phyloP scores from a whole-genome alignment of 805 yeast genomes.

The Maudiozyma saulgeensis region DNA sequence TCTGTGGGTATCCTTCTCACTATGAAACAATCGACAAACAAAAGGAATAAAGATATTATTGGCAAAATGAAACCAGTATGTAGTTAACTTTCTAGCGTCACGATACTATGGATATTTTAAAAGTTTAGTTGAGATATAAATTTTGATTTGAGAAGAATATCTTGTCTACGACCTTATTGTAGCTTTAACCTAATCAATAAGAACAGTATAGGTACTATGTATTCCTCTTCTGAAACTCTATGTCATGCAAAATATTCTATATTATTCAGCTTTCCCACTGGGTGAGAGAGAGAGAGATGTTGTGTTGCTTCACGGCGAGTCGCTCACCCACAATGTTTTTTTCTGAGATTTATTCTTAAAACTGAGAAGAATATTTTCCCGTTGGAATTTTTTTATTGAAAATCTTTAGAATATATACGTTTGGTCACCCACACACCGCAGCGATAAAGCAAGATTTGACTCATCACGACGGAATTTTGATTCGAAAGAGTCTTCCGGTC shows the following conservation, averaged over 20 bases:
- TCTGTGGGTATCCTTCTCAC: no score
- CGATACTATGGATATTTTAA: no score
- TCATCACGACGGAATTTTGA: background rate
- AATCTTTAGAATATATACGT: background rate
- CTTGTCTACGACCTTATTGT: no score
- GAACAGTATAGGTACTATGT: no score
- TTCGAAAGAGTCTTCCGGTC: constrained; percentile 1
- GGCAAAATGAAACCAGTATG: background rate
- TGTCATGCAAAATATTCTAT: no score
- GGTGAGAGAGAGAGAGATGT: no score
- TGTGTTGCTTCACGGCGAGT: background rate
- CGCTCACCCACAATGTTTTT: background rate
- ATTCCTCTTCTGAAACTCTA: no score
- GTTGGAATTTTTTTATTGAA: background rate
- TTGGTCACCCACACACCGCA: background rate
- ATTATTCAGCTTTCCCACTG: no score
- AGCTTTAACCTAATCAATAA: no score
- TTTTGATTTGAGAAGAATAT: no score
- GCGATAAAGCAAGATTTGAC: background rate
- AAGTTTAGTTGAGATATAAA: no score
- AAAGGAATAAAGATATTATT: background rate
- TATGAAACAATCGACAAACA: no score
- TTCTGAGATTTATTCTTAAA: background rate
- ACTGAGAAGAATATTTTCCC: background rate
- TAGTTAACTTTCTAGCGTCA: background rate